These are phyloP conservation scores for Debaryomyces udenii DNA, from an alignment of 1,139 yeast genomes.

Conservation along the genomic window DNA sequence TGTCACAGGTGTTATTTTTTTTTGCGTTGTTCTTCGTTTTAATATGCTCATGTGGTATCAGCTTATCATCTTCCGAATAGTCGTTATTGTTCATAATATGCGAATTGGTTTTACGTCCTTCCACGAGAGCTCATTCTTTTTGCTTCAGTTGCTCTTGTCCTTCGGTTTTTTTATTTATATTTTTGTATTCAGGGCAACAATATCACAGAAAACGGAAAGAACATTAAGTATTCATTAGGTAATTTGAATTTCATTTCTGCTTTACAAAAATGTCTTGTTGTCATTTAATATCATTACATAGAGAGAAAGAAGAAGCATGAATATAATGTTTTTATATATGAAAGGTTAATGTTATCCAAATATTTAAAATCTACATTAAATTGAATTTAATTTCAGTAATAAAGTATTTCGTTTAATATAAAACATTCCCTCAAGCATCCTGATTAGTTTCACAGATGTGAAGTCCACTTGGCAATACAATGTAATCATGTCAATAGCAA, in stretches of 20 bases:
- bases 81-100: background rate
- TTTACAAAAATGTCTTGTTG: conserved; percentile 9
- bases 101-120: background rate
- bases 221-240: conserved; percentile 4
- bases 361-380: conserved; percentile 1
- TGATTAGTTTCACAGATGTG: too few species aligned
- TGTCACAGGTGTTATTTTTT: background rate
- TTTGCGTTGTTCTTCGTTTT: conserved; percentile 6
- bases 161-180: background rate
- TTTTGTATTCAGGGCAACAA: background rate
- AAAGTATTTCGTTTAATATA: conserved; percentile 4
- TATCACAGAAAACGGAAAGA: conserved; percentile 6
- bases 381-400: conserved; percentile 1
- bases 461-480: too few species aligned
- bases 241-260: conserved; percentile 8
- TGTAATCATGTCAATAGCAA: too few species aligned
- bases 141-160: conserved; percentile 1
- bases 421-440: too few species aligned
- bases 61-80: background rate
- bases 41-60: conserved; percentile 8
- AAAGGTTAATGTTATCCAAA: conserved; percentile 2
- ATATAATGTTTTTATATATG: conserved; percentile 5
- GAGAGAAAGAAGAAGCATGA: conserved; percentile 9
- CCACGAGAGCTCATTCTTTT: background rate
- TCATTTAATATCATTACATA: conserved; percentile 7